Conservation (phyloP, 2,329 filamentous ascomycete genomes). For the Lachnellula cervina region DNA sequence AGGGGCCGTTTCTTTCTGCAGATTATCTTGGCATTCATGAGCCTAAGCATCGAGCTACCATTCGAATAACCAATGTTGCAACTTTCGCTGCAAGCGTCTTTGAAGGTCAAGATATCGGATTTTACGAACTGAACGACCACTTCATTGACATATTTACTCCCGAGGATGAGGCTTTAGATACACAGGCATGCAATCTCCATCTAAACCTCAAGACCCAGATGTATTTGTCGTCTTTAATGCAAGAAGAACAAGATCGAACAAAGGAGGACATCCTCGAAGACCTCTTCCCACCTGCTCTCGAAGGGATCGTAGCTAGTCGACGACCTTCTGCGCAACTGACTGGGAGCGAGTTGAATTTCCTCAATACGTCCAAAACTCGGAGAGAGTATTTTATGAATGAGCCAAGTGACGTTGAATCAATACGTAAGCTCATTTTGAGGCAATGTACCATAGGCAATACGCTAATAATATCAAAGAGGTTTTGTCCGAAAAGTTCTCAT, state of each 20-base stretch:
- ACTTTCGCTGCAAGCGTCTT: conserved; percentile 61
- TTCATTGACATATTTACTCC: conserved; percentile 62
- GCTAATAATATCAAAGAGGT: conserved; percentile 28
- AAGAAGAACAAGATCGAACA: conserved; percentile 43
- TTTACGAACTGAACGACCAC: conserved; percentile 57
- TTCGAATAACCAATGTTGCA: conserved; percentile 60
- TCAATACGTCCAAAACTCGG: conserved; percentile 48
- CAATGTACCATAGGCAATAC: not conserved
- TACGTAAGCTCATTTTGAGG: conserved; percentile 31
- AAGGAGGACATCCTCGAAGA: conserved; percentile 53
- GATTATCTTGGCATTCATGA: conserved; percentile 48
- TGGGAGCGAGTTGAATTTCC: conserved; percentile 55
- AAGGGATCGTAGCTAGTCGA: conserved; percentile 46
- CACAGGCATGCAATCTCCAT: conserved; percentile 55
- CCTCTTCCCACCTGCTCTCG: conserved; percentile 54
- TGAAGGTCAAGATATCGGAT: conserved; percentile 58
- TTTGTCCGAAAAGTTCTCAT: conserved; percentile 55
- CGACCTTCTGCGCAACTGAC: conserved; percentile 51
- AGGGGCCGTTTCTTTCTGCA: conserved; percentile 46
- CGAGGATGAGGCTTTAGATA: conserved; percentile 51
- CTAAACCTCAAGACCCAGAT: conserved; percentile 64
- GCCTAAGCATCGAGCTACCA: conserved; percentile 49
- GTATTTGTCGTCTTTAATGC: conserved; percentile 57
- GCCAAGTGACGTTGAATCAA: conserved; percentile 40
- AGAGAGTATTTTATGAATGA: conserved; percentile 53